Percentiles rank a stretch among this genome's conserved stretches.
phyloP scores from a whole-genome alignment of 768 basidiomycete species.

The Auriscalpium vulgare region DNA sequence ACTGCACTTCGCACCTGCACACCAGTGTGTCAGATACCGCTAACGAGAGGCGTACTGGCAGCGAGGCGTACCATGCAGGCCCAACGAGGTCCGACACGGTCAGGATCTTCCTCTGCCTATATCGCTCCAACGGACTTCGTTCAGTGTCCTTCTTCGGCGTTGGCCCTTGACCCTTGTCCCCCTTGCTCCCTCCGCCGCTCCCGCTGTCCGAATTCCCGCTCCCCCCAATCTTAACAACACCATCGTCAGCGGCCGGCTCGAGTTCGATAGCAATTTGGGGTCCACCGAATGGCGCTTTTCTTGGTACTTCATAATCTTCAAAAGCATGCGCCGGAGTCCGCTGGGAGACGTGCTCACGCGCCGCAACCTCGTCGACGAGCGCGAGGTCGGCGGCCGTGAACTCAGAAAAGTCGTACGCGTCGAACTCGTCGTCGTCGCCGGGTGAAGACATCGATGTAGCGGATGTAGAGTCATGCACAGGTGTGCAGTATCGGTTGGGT shows the following conservation, averaged over 20 bases:
- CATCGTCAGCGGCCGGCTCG: slow-evolving; percentile 6
- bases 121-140: slow-evolving; percentile 8
- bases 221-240: slow-evolving; percentile 3
- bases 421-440: slow-evolving; percentile 8
- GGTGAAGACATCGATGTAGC: too few species aligned
- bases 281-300: slow-evolving; percentile 7
- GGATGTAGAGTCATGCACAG: too few species aligned
- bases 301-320: neutral
- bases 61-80: slow-evolving; percentile 12
- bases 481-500: too few species aligned
- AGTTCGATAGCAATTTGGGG: slow-evolving; percentile 7
- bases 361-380: slow-evolving; percentile 5
- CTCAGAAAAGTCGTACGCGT: slow-evolving; percentile 16
- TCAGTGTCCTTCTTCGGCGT: neutral
- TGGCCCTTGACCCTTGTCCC: neutral
- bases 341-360: neutral
- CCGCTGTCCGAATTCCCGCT: neutral
- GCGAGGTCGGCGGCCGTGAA: slow-evolving; percentile 10
- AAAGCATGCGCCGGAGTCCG: neutral
- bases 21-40: neutral
- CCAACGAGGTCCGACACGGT: slow-evolving; percentile 15
- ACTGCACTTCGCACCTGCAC: slow-evolving; percentile 69
- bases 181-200: neutral
- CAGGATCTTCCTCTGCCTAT: slow-evolving; percentile 2
- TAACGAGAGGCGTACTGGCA: neutral